Conservation (phyloP, 257 asterid species). For the Cinchona pubescens region DNA sequence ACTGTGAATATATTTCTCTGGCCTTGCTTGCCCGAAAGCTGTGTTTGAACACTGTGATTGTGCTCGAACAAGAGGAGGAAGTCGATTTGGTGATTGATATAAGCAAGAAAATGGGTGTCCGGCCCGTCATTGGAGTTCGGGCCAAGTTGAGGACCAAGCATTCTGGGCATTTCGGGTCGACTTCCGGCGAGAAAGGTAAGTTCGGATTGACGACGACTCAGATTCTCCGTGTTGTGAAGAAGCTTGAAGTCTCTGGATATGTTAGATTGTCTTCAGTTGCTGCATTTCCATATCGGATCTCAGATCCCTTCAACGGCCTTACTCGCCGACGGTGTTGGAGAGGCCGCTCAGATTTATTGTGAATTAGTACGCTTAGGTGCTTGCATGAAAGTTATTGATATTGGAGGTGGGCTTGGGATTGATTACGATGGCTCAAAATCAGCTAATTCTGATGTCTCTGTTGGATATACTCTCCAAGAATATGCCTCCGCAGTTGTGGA, state of each 20-base stretch:
- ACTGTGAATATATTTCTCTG: conserved; percentile 77
- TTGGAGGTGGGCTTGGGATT: conserved; percentile 96
- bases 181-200: conserved; percentile 95
- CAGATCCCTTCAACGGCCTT: conserved; percentile 80
- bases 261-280: conserved; percentile 86
- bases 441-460: conserved; percentile 70
- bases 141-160: conserved; percentile 96
- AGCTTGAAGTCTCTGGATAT: conserved; percentile 53
- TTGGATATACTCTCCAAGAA: conserved; percentile 64
- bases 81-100: conserved; percentile 66
- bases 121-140: conserved; percentile 80
- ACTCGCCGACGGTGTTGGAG: conserved; percentile 78
- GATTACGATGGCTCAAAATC: conserved; percentile 94
- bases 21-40: conserved; percentile 77
- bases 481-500: conserved; percentile 85
- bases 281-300: conserved; percentile 95
- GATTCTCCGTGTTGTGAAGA: conserved; percentile 76
- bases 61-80: conserved; percentile 93
- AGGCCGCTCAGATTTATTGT: conserved; percentile 85
- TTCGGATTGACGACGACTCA: conserved; percentile 84
- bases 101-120: conserved; percentile 59
- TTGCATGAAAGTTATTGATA: conserved; percentile 69
- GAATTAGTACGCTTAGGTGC: conserved; percentile 89
- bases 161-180: conserved; percentile 93
- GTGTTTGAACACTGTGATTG: conserved; percentile 72